Evolutionary conservation across 352 stramenopile species (phyloP).

Genomic region (Phytophthora fragariae): DNA sequence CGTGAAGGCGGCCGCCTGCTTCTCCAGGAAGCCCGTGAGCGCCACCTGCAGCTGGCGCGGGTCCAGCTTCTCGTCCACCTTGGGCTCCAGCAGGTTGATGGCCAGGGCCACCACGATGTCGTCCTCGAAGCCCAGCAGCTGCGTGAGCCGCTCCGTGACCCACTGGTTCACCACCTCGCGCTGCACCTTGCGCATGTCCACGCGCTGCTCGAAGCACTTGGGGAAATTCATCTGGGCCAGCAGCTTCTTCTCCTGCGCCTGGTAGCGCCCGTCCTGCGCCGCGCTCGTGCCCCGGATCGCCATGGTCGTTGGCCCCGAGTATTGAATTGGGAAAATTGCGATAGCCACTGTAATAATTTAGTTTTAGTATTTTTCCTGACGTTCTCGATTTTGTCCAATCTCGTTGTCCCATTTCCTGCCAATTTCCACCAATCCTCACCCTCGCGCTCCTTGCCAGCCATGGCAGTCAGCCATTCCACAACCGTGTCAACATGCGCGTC

Average conservation of each 20-base stretch:
- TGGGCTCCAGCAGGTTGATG: slow-evolving; percentile 86
- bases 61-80: slow-evolving; percentile 77
- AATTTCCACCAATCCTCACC: slow-evolving; percentile 19
- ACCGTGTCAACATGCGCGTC: slow-evolving; percentile 61
- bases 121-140: slow-evolving; percentile 92
- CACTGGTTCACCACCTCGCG: slow-evolving; percentile 91
- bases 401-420: not conserved
- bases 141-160: slow-evolving; percentile 87
- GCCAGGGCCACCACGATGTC: slow-evolving; percentile 91
- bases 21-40: slow-evolving; percentile 93
- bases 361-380: no score
- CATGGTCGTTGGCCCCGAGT: slow-evolving; percentile 9
- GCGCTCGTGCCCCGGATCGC: slow-evolving; percentile 53
- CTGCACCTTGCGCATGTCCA: slow-evolving; percentile 92
- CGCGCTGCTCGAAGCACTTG: slow-evolving; percentile 75
- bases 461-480: slow-evolving; percentile 10
- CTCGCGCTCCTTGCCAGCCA: slow-evolving; percentile 23
- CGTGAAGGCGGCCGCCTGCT: slow-evolving; percentile 84
- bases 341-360: no score
- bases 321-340: no score
- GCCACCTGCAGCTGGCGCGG: slow-evolving; percentile 90
- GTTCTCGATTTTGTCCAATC: not conserved
- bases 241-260: slow-evolving; percentile 91
- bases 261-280: slow-evolving; percentile 85
- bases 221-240: slow-evolving; percentile 88